These are phyloP conservation scores for Trametes pubescens DNA, from an alignment of 1,284 basidiomycete species.

Conservation along the genomic window DNA sequence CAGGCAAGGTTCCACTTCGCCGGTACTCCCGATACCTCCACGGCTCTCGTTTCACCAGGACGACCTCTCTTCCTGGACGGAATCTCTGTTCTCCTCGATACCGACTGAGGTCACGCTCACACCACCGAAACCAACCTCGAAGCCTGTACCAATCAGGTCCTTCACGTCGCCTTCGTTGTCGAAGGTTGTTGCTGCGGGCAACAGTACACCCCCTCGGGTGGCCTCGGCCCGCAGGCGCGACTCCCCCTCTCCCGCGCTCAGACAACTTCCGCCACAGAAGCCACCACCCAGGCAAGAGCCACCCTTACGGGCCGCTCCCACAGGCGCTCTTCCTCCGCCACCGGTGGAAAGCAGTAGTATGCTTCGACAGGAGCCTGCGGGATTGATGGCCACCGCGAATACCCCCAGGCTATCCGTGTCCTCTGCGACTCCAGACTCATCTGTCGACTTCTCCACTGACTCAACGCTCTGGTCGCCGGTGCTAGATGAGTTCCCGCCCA, in stretches of 20 bases:
- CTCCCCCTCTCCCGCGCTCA: slow-evolving; percentile 17
- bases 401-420: slow-evolving; percentile 13
- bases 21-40: slow-evolving; percentile 34
- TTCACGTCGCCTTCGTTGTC: slow-evolving; percentile 8
- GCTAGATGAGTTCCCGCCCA: slow-evolving; percentile 34
- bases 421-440: slow-evolving; percentile 18
- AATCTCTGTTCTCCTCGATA: slow-evolving; percentile 42
- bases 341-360: slow-evolving; percentile 31
- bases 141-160: slow-evolving; percentile 17
- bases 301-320: slow-evolving; percentile 19
- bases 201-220: slow-evolving; percentile 20
- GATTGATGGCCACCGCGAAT: slow-evolving; percentile 29
- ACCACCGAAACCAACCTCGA: slow-evolving; percentile 26
- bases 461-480: slow-evolving; percentile 31
- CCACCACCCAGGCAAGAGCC: slow-evolving; percentile 37
- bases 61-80: slow-evolving; percentile 43
- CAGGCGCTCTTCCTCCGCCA: slow-evolving; percentile 29
- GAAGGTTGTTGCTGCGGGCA: neutral
- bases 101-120: slow-evolving; percentile 30
- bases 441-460: slow-evolving; percentile 28
- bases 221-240: slow-evolving; percentile 20
- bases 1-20: slow-evolving; percentile 20
- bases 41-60: slow-evolving; percentile 43
- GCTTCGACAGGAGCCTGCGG: slow-evolving; percentile 39
- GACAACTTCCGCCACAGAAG: slow-evolving; percentile 39